Evolutionary conservation across 2,329 filamentous ascomycete species (phyloP).

Genomic region (Neofusicoccum parvum): DNA sequence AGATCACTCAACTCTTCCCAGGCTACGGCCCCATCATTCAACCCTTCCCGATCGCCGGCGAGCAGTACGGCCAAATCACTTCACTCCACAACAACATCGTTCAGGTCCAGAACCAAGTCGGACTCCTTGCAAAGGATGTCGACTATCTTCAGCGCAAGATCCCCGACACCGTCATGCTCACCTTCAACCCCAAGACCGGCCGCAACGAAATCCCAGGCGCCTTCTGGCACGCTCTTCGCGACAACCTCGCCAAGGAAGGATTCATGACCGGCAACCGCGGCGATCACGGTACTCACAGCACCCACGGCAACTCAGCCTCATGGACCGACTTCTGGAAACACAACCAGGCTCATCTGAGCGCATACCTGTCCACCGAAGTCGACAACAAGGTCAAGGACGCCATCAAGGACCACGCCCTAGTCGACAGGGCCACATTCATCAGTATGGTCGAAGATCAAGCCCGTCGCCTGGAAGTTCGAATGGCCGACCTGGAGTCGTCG

Average conservation of each 20-base stretch:
- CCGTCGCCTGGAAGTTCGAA: not conserved
- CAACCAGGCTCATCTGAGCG: conserved; percentile 51
- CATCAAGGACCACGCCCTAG: conserved; percentile 29
- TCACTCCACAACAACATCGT: not conserved
- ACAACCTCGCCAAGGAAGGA: conserved; percentile 54
- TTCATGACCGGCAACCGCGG: not conserved
- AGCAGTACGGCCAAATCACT: not conserved
- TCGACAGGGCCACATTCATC: conserved; percentile 27
- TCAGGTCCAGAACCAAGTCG: not conserved
- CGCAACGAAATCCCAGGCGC: conserved; percentile 58
- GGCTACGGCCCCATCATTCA: not conserved
- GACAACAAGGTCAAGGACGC: conserved; percentile 33
- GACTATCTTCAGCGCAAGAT: conserved; percentile 51
- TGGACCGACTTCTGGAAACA: conserved; percentile 56
- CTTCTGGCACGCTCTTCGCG: conserved; percentile 67
- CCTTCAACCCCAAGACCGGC: conserved; percentile 57
- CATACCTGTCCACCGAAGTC: conserved; percentile 18
- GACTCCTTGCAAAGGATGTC: conserved; percentile 23
- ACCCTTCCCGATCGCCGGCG: not conserved
- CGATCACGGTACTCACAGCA: not conserved
- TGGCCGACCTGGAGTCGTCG: not conserved
- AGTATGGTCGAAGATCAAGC: not conserved
- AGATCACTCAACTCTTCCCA: not conserved
- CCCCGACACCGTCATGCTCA: conserved; percentile 57
- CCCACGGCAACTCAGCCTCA: not conserved